These are phyloP conservation scores for Tolypocladium inflatum DNA, from an alignment of 2,329 filamentous ascomycete species.

Conservation along the genomic window DNA sequence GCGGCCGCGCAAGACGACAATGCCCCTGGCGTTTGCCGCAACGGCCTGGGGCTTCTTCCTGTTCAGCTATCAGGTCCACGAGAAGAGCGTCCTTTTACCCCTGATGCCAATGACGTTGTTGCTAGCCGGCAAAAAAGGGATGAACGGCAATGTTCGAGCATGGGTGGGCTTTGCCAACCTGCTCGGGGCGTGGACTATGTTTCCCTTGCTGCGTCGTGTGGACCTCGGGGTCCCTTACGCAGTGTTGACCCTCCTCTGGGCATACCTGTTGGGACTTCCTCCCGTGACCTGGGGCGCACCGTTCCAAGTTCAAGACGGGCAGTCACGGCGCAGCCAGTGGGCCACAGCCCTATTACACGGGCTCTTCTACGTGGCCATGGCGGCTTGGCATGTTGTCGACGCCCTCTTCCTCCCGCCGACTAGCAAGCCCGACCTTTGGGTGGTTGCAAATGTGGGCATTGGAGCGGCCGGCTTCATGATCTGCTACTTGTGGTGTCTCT, in stretches of 20 bases:
- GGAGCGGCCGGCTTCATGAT: conserved; percentile 78
- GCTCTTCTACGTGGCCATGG: conserved; percentile 68
- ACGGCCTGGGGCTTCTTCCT: conserved; percentile 96
- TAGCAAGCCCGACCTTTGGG: conserved; percentile 87
- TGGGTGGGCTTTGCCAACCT: conserved; percentile 98
- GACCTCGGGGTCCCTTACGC: conserved; percentile 76
- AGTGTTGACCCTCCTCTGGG: conserved; percentile 79
- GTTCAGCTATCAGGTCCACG: conserved; percentile 96
- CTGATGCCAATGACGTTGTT: conserved; percentile 89
- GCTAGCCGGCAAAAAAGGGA: conserved; percentile 66
- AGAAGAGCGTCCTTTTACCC: conserved; percentile 91
- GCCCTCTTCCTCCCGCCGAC: conserved; percentile 56
- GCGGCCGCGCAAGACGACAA: conserved; percentile 63
- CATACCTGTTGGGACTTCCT: conserved; percentile 80
- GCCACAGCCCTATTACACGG: conserved; percentile 62
- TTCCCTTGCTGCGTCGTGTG: conserved; percentile 78
- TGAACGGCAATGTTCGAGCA: conserved; percentile 65
- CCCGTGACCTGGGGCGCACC: conserved; percentile 66
- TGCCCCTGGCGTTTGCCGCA: conserved; percentile 72
- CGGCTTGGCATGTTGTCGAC: conserved; percentile 72
- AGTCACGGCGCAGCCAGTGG: conserved; percentile 26
- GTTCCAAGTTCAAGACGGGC: conserved; percentile 43
- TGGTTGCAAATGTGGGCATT: conserved; percentile 79
- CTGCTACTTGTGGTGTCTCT: conserved; percentile 87
- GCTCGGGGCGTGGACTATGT: conserved; percentile 87